phyloP scores from a whole-genome alignment of 768 basidiomycete genomes.

The Leccinum subgranulosum region DNA sequence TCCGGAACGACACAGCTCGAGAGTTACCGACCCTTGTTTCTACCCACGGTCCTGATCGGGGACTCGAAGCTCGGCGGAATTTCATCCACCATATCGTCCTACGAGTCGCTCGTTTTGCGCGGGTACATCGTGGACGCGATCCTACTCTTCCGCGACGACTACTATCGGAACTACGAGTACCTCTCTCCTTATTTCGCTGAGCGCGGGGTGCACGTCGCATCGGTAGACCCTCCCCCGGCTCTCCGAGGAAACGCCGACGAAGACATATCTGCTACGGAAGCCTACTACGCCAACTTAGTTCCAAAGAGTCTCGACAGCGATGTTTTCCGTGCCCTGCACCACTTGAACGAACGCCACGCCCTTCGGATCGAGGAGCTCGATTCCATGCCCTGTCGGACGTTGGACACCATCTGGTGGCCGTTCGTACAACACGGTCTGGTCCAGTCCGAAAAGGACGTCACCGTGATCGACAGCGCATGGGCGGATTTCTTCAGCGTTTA shows the following conservation, averaged over 20 bases:
- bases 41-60: constrained; percentile 85
- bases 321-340: constrained; percentile 46
- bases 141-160: constrained; percentile 78
- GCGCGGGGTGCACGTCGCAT: constrained; percentile 53
- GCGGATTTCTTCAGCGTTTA: constrained; percentile 84
- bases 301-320: constrained; percentile 34
- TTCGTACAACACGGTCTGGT: constrained; percentile 89
- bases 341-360: constrained; percentile 62
- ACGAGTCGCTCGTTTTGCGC: constrained; percentile 86
- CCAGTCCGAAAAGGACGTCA: constrained; percentile 67
- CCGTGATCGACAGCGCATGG: constrained; percentile 87
- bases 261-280: constrained; percentile 53
- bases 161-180: constrained; percentile 88
- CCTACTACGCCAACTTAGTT: constrained; percentile 65
- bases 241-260: constrained; percentile 38
- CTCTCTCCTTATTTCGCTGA: constrained; percentile 76
- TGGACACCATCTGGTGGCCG: constrained; percentile 92
- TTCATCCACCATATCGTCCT: constrained; percentile 87
- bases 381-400: constrained; percentile 73
- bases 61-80: constrained; percentile 93
- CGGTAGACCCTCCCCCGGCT: constrained; percentile 59
- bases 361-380: constrained; percentile 69
- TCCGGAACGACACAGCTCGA: constrained; percentile 84
- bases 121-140: constrained; percentile 88
- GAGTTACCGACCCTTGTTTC: constrained; percentile 78